Percentiles rank a stretch among this genome's conserved stretches.
Conservation (phyloP, 176 grass and related monocot species). For the Phragmites australis region DNA sequence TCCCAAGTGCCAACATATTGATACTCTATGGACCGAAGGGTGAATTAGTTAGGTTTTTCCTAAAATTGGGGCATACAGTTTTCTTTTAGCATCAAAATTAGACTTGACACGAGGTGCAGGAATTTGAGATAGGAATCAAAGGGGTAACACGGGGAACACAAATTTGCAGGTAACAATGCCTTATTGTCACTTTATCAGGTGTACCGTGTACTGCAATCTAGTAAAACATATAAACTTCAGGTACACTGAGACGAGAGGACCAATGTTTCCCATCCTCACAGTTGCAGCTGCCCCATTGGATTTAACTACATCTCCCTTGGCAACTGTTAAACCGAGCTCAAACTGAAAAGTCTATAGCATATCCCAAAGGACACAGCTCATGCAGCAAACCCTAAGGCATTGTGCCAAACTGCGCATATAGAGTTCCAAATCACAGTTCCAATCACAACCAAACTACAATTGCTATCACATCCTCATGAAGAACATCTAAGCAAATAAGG, state of each 20-base stretch:
- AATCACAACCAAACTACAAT: not conserved
- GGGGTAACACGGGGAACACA: not conserved
- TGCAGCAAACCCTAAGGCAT: not conserved
- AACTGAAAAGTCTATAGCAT: not conserved
- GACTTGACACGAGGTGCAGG: not conserved
- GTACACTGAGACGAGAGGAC: not conserved
- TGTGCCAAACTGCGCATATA: not conserved
- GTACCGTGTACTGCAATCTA: not conserved
- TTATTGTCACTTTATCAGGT: not conserved
- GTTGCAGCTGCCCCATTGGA: not conserved
- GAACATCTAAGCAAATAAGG: not conserved
- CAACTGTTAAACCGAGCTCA: not conserved
- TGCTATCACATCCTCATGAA: not conserved
- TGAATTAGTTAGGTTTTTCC: not conserved
- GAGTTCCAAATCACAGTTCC: not conserved
- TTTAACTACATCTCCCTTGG: not conserved
- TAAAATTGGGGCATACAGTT: not conserved
- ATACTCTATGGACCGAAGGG: not conserved
- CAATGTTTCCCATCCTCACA: not conserved
- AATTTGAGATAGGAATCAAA: slow-evolving; percentile 1
- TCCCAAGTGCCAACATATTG: not conserved
- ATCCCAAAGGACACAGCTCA: not conserved
- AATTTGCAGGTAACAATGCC: not conserved
- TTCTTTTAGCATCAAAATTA: slow-evolving; percentile 8
- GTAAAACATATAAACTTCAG: not conserved